Base-by-base conservation (phyloP, 2,329 filamentous ascomycete species). In the Herpotrichia juniperi region DNA sequence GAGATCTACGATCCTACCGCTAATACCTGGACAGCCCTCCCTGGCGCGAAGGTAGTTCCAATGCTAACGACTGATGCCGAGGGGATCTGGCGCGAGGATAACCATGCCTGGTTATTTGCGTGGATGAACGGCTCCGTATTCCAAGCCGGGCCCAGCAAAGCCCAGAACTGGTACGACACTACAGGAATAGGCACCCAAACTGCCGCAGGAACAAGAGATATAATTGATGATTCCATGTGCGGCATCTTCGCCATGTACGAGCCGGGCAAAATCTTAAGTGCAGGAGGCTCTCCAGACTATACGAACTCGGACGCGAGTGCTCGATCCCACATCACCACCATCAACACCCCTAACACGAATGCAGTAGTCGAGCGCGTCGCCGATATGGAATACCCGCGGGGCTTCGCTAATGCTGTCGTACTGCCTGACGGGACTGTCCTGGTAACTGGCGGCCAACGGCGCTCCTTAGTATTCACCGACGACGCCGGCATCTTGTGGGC, bases 231-330 rank as follows among this genome's bases (percentile, higher is more conserved):
- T 54, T 69, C 81, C 2, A 86, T 86, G 83, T 79, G 76, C 51
- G 84, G 82, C 11, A 79, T 78, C 42, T 77, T 78, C 5, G 76
- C 82, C 54, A 85, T 86, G 82, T 86, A 80, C 57, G 83, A 86
- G 0, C 62, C 60, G 1, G 83, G 83, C 26, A 83, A 84, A 64
- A 84, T 85, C 26, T 69, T 85, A 2, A 78, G 80, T 0, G 69
- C 76, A 11, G 83, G 83, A 8, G 83, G 83, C 7, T 67, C 78
- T 0, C 68, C 75, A 0, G 68, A 73, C 28, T 85, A 84, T 56
- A 68, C 78, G 25, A 57, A 76, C 44, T 69, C 69, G 14, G 53
- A 67, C 6, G 77, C 78, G 1, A 77, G 76, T 0, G 68, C 66
- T 4, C 75, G 76, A 52, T 80, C 81, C 0, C 76, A 82, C 59